These are phyloP conservation scores for Forsythia viridissima DNA, from an alignment of 257 asterid species.

Conservation along the genomic window DNA sequence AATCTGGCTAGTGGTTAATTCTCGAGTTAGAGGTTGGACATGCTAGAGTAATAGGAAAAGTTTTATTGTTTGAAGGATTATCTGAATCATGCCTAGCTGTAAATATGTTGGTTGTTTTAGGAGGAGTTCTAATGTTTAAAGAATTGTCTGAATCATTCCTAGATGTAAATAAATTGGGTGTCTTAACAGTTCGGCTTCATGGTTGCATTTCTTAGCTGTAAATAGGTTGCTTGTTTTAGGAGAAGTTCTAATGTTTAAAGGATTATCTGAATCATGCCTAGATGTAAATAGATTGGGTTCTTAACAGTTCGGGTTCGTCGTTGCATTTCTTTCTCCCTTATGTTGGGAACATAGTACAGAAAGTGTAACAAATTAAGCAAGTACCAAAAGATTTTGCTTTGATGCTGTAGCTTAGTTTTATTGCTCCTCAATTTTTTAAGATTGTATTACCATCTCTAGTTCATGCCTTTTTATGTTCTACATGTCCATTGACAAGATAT, in stretches of 20 bases:
- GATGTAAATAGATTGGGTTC: background rate
- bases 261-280: background rate
- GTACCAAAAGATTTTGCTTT: background rate
- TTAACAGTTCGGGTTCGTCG: background rate
- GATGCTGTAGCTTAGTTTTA: background rate
- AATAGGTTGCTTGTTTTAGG: background rate
- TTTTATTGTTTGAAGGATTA: background rate
- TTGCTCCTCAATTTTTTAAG: background rate
- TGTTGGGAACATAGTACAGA: background rate
- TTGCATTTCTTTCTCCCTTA: background rate
- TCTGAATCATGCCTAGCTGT: background rate
- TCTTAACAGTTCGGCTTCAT: background rate
- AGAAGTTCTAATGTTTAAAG: background rate
- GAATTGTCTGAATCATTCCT: background rate
- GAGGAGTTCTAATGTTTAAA: background rate
- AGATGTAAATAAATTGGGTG: background rate
- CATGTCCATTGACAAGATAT: background rate
- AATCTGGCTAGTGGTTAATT: background rate
- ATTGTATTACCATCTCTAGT: background rate
- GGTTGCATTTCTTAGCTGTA: background rate
- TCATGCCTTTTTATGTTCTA: background rate
- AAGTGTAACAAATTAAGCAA: background rate
- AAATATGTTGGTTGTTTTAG: background rate
- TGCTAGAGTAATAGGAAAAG: background rate
- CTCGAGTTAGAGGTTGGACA: conserved; percentile 8